phyloP scores from a whole-genome alignment of 2,329 filamentous ascomycete species.

The Fusarium tjaetaba region DNA sequence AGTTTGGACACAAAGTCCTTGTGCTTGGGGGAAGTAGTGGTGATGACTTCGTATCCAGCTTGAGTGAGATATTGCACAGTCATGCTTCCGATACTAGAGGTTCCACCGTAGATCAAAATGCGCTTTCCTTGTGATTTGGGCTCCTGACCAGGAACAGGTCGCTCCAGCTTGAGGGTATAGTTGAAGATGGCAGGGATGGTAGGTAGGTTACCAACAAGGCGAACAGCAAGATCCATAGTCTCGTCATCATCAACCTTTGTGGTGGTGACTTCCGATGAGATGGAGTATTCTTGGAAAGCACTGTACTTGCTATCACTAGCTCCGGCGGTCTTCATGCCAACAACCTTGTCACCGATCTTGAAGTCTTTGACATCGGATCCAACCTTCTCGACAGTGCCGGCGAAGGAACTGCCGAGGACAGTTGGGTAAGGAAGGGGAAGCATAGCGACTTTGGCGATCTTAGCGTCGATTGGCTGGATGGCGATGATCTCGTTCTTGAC shows the following conservation, averaged over 20 bases:
- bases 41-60: constrained; percentile 31
- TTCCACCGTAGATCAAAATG: constrained; percentile 29
- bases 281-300: constrained; percentile 23
- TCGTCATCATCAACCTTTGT: constrained; percentile 17
- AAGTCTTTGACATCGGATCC: constrained; percentile 14
- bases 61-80: constrained; percentile 30
- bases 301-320: constrained; percentile 30
- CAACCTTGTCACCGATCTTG: constrained; percentile 27
- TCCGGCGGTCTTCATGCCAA: constrained; percentile 29
- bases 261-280: constrained; percentile 8
- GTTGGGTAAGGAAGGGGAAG: constrained; percentile 27
- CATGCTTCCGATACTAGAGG: constrained; percentile 30
- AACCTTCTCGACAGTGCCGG: constrained; percentile 22
- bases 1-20: constrained; percentile 22
- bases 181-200: constrained; percentile 32
- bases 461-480: constrained; percentile 33
- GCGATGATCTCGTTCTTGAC: constrained; percentile 34
- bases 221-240: constrained; percentile 22
- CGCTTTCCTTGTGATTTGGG: constrained; percentile 17
- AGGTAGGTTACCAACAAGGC: constrained; percentile 30
- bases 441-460: constrained; percentile 34
- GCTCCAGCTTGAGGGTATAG: constrained; percentile 16
- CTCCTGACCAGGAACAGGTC: constrained; percentile 1
- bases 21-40: constrained; percentile 31
- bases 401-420: constrained; percentile 28